Evolutionary conservation across 202 grass and related monocot genomes (phyloP).

Genomic region (Cymbopogon flexuosus): DNA sequence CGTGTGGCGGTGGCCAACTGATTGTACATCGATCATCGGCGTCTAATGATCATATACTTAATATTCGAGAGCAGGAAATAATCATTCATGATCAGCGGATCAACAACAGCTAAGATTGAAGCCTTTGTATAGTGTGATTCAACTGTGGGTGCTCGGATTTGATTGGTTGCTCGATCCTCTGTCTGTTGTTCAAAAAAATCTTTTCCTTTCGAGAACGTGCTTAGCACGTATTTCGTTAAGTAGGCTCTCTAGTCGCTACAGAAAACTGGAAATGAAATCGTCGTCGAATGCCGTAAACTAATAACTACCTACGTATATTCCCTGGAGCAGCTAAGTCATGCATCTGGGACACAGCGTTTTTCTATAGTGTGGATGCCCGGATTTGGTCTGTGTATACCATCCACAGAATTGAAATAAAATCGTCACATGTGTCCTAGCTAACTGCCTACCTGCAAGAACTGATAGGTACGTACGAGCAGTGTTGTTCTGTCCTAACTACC

Average conservation of each 20-base stretch:
- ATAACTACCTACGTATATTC: too few species aligned
- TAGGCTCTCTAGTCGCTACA: background rate
- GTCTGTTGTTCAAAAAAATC: too few species aligned
- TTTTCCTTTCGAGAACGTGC: too few species aligned
- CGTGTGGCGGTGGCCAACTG: background rate
- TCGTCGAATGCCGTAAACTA: background rate
- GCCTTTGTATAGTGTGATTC: background rate
- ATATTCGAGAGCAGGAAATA: background rate
- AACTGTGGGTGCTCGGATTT: background rate
- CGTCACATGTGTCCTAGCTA: background rate
- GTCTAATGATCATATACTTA: background rate
- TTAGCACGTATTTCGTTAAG: too few species aligned
- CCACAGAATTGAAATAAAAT: background rate
- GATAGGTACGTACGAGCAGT: background rate
- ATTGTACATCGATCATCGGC: background rate
- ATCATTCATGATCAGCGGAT: background rate
- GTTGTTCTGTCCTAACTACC: background rate
- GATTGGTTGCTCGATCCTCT: background rate
- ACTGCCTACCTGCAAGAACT: background rate
- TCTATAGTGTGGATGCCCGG: conserved; percentile 2
- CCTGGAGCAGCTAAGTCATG: background rate
- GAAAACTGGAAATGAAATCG: background rate
- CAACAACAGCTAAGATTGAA: background rate
- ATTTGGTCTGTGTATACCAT: background rate
- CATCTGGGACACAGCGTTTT: background rate